These are phyloP conservation scores for Clavaria fumosa DNA, from an alignment of 768 basidiomycete species.

Conservation along the genomic window DNA sequence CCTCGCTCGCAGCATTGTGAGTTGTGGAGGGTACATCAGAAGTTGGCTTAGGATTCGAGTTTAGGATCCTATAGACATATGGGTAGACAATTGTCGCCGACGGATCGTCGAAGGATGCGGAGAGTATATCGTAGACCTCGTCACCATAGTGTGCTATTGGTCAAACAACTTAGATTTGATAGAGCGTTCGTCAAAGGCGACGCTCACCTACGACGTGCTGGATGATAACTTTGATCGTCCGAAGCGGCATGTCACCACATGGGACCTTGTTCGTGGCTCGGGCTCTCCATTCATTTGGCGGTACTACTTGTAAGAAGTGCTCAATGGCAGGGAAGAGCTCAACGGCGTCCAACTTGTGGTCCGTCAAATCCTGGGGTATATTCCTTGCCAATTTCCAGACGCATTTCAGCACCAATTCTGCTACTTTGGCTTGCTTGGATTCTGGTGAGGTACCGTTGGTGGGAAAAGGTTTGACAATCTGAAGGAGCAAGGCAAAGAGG, in stretches of 20 bases:
- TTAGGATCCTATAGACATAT: conserved; percentile 85
- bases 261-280: conserved; percentile 84
- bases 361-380: conserved; percentile 80
- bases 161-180: conserved; percentile 5
- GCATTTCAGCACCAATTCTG: conserved; percentile 89
- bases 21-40: conserved; percentile 23
- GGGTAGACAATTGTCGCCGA: conserved; percentile 95
- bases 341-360: conserved; percentile 66
- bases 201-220: conserved; percentile 90
- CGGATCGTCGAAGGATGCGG: conserved; percentile 86
- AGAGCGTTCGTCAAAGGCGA: conserved; percentile 1
- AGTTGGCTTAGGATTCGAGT: conserved; percentile 38
- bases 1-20: conserved; percentile 21
- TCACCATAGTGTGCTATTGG: conserved; percentile 66
- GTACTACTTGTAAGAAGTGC: conserved; percentile 82
- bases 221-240: conserved; percentile 96
- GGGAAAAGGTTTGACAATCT: conserved; percentile 76
- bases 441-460: conserved; percentile 53
- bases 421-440: conserved; percentile 75
- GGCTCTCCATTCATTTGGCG: conserved; percentile 92
- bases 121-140: conserved; percentile 81
- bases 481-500: conserved; percentile 67
- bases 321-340: conserved; percentile 88
- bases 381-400: conserved; percentile 96
- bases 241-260: conserved; percentile 92